These are phyloP conservation scores for Trypanosoma lewisi DNA, from an alignment of 208 protist genomes.

Conservation along the genomic window DNA sequence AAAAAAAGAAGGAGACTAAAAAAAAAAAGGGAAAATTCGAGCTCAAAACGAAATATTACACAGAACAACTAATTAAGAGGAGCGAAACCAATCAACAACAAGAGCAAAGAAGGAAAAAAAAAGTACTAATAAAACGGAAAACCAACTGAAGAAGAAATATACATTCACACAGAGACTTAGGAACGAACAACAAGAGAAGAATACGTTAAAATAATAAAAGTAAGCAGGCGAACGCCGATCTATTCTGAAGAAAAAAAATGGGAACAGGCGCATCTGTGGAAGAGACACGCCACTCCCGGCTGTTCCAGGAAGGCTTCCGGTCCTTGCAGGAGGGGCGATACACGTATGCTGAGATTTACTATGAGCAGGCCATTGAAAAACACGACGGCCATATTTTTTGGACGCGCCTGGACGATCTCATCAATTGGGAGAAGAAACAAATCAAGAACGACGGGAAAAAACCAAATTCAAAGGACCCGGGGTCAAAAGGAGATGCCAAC, in stretches of 20 bases:
- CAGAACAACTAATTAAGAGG: too few species aligned
- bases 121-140: neutral
- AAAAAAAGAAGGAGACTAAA: too few species aligned
- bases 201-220: constrained; percentile 6
- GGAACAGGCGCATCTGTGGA: constrained; percentile 19
- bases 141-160: neutral
- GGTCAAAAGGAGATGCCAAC: neutral
- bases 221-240: too few species aligned
- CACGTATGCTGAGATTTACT: constrained; percentile 45
- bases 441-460: constrained; percentile 11
- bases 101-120: too few species aligned
- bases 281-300: constrained; percentile 24
- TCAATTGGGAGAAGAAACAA: constrained; percentile 10
- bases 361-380: constrained; percentile 39
- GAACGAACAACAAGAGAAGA: neutral
- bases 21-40: too few species aligned
- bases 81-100: too few species aligned
- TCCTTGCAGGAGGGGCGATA: constrained; percentile 39
- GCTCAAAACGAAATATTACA: too few species aligned
- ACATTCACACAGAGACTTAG: neutral
- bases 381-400: constrained; percentile 37
- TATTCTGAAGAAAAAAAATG: constrained; percentile 17
- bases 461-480: constrained; percentile 14
- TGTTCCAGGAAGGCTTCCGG: constrained; percentile 35
- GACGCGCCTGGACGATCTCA: constrained; percentile 16